Base-by-base conservation (phyloP, 2,329 filamentous ascomycete genomes). In the Neobulgaria alba region DNA sequence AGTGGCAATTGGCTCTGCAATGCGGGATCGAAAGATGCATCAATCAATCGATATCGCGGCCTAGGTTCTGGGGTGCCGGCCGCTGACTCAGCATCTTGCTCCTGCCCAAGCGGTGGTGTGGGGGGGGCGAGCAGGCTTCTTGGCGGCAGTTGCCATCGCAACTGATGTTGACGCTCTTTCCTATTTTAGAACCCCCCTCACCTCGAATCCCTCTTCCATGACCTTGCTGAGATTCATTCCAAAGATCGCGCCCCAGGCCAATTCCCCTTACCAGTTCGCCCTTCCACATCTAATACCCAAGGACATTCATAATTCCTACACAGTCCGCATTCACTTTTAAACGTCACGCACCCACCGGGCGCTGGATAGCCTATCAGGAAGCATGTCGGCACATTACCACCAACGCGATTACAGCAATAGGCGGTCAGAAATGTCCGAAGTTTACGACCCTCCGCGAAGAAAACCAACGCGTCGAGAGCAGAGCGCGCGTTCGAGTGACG, bases 401-500 rank as follows among this genome's bases (percentile, higher is more conserved):
- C 49, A 54, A 46, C 50, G 50, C 36, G 45, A 56, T 38, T 50
- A 54, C 37, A 48, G 55, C 39, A 47, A 45, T 42, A 52, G 50
- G 29, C 49, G 48, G 16, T 56, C 56, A 46, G 54, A 54, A 34
- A 54, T 54, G 45, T 54, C 57, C 10, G 56, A 59, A 41, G 53
- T 53, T 18, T 50, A 55, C 47, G 54, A 58, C 19, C 39, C 47
- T 20, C 56, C 52, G 20, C 40, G 49, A 47, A 54, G 57, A 47
- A 57, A 55, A 40, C 43, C 45, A 37, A 52, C 55, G 38, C 55
- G 56, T 29, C 53, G 58, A 26, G 56, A 60, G 14, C 54, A 57
- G 40, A 58, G 56, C 38, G 52, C 52, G 29, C 52, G 86, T 61
- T 82, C 84, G 51, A 95, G 87, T 69, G 86, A 94, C 65, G 87